These are phyloP conservation scores for Poterioochromonas sp. DNA, from an alignment of 352 stramenopile genomes.

Conservation along the genomic window DNA sequence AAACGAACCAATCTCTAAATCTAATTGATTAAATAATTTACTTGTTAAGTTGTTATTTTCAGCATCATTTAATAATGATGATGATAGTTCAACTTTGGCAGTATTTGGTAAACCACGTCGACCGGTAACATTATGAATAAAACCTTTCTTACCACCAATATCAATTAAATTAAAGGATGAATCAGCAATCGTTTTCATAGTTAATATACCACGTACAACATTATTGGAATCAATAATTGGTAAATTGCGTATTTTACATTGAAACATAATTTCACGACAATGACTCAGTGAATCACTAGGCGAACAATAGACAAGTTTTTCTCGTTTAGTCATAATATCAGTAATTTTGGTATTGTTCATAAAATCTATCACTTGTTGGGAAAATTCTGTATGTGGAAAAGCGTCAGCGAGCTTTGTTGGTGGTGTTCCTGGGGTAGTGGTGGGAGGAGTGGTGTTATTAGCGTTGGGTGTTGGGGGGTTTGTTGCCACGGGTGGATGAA, in stretches of 20 bases:
- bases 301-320: constrained; percentile 44
- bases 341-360: constrained; percentile 38
- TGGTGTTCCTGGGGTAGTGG: not conserved
- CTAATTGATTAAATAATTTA: constrained; percentile 8
- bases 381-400: constrained; percentile 25
- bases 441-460: not conserved
- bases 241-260: constrained; percentile 45
- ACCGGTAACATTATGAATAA: constrained; percentile 69
- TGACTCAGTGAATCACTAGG: constrained; percentile 37
- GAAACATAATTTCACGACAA: constrained; percentile 40
- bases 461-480: too few species aligned
- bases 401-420: not conserved
- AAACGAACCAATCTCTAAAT: constrained; percentile 33
- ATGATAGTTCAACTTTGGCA: constrained; percentile 49
- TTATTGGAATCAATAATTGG: constrained; percentile 42
- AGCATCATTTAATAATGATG: constrained; percentile 32
- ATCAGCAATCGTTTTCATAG: constrained; percentile 48
- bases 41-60: constrained; percentile 40
- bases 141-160: constrained; percentile 70
- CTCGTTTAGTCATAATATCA: constrained; percentile 46
- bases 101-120: constrained; percentile 64
- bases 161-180: constrained; percentile 37
- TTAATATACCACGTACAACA: constrained; percentile 45
- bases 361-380: constrained; percentile 29
- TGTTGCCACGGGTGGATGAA: too few species aligned